A percentile compares a stretch with the other conserved stretches of the same genome.
phyloP scores from a whole-genome alignment of 192 early-diverging fungal genomes.

The Backusella australiensis region DNA sequence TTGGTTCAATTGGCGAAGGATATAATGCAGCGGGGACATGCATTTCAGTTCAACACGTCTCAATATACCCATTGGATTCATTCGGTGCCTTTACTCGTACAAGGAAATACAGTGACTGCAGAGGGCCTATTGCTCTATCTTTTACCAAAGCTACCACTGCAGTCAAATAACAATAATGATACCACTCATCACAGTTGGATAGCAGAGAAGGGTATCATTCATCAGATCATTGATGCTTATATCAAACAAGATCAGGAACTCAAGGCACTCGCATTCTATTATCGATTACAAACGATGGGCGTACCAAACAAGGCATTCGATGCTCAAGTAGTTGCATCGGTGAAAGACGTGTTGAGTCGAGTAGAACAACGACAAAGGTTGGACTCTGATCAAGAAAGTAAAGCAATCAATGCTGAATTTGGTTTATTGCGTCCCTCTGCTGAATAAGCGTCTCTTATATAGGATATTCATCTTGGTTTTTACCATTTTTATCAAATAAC shows the following conservation, averaged over 20 bases:
- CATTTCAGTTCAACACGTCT: not conserved
- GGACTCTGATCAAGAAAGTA: not conserved
- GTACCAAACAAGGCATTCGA: conserved; percentile 14
- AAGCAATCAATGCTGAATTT: not conserved
- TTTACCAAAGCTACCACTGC: not conserved
- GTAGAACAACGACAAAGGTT: not conserved
- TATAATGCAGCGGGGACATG: not conserved
- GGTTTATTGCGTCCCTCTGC: not conserved
- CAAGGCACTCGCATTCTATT: conserved; percentile 23
- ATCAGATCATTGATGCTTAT: conserved; percentile 4
- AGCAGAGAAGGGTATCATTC: not conserved
- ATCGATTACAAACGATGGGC: not conserved
- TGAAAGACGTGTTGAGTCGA: not conserved
- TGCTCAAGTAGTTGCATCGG: not conserved
- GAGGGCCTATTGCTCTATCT: conserved; percentile 15
- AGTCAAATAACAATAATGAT: not conserved
- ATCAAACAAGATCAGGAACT: conserved; percentile 16
- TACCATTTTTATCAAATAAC: not conserved
- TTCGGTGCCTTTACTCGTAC: not conserved
- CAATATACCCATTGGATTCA: conserved; percentile 8
- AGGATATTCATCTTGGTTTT: too few species aligned
- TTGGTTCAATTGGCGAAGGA: not conserved
- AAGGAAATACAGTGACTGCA: not conserved
- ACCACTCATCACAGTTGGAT: not conserved
- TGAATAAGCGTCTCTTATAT: not conserved